Base-by-base conservation (phyloP, 2,329 filamentous ascomycete genomes). In the Aciculosporium take region DNA sequence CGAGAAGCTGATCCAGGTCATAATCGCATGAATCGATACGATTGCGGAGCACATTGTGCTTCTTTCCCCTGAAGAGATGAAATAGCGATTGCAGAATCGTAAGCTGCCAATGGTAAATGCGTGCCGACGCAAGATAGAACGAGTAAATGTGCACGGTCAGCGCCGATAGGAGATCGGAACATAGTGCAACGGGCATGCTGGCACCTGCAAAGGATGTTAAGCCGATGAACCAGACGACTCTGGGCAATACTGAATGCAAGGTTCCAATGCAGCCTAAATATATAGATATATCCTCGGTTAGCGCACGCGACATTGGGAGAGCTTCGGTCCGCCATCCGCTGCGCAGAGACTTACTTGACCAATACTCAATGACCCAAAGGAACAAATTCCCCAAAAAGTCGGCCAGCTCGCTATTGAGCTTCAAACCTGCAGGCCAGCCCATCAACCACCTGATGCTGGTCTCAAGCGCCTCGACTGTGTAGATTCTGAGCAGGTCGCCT, bases 1-100 rank as follows among this genome's bases (percentile, higher is more conserved):
- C 79, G 6, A 98, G 78, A 4, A 98, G 75, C 63, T 98, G 93
- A 57, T 98, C 91, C 20, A 98, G 74, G 57, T 96, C 91, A 63
- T 98, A 98, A 64, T 96, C 91, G 68, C 91, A 98, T 36, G 88
- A 94, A 59, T 98, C 91, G 54, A 98, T 96, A 63, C 91, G 87
- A 56, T 95, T 94, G 46, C 93, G 83, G 18, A 98, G 74, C 13
- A 98, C 82, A 51, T 98, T 98, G 57, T 94, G 83, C 61, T 98
- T 98, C 67, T 95, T 96, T 44, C 91, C 93, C 25, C 89, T 84
- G 58, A 98, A 98, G 8, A 98, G 78, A 58, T 98, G 93, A 61
- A 98, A 98, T n/a, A 98, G 77, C 9, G 89, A 96, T 49, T 89
- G 81, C 49, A 98, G 81, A 47, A 98, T 96, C 3, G 84, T 94